phyloP scores from a whole-genome alignment of 2,329 filamentous ascomycete species.

The Alternaria rosae region DNA sequence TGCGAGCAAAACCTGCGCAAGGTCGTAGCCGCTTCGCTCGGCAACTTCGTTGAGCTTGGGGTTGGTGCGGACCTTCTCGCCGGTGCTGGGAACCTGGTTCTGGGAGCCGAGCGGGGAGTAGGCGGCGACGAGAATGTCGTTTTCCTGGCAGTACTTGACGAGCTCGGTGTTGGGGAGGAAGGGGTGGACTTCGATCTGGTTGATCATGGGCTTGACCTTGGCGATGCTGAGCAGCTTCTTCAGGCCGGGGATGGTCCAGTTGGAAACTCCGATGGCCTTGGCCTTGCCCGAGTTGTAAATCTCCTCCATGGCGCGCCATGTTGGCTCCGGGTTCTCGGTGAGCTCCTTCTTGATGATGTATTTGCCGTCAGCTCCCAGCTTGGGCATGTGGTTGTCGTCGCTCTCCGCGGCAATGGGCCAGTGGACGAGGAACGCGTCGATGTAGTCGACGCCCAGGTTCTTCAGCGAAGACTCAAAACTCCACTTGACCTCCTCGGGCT shows the following conservation, averaged over 20 bases:
- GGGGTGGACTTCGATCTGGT: conserved; percentile 78
- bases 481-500: conserved; percentile 66
- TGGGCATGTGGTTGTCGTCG: conserved; percentile 61
- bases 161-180: conserved; percentile 72
- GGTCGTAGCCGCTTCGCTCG: conserved; percentile 75
- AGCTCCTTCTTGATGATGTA: conserved; percentile 71
- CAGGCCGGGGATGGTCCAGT: conserved; percentile 72
- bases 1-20: conserved; percentile 81
- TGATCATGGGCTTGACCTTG: conserved; percentile 71
- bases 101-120: conserved; percentile 75
- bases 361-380: conserved; percentile 62
- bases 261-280: conserved; percentile 75
- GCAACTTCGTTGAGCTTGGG: conserved; percentile 70
- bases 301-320: conserved; percentile 73
- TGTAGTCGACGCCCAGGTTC: conserved; percentile 67
- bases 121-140: conserved; percentile 68
- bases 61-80: conserved; percentile 74
- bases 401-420: conserved; percentile 62
- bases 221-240: conserved; percentile 72
- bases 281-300: conserved; percentile 67
- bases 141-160: conserved; percentile 64
- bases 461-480: conserved; percentile 68
- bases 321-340: conserved; percentile 71
- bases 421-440: conserved; percentile 77
- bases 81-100: conserved; percentile 72